These are phyloP conservation scores for Leptographium lundbergii DNA, from an alignment of 2,329 filamentous ascomycete species.

Conservation along the genomic window DNA sequence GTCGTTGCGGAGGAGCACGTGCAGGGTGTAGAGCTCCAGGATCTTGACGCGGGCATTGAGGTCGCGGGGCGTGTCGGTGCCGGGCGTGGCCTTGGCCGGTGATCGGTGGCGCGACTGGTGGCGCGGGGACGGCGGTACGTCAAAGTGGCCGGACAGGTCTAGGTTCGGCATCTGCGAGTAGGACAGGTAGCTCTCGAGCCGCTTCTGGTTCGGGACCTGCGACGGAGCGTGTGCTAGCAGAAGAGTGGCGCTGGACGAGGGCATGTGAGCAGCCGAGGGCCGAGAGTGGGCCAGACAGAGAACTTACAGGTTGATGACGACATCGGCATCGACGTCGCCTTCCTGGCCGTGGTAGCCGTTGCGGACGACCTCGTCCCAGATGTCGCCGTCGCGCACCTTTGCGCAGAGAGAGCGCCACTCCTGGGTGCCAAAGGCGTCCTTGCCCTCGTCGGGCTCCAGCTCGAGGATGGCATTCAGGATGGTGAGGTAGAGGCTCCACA, in stretches of 20 bases:
- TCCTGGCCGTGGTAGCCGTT: slow-evolving; percentile 82
- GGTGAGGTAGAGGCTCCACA: slow-evolving; percentile 95
- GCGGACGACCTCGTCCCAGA: slow-evolving; percentile 90
- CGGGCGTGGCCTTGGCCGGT: slow-evolving; percentile 25
- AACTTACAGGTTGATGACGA: slow-evolving; percentile 74
- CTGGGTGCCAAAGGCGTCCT: slow-evolving; percentile 70
- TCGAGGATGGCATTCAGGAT: slow-evolving; percentile 86
- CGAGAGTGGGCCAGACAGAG: background rate
- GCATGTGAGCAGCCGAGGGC: slow-evolving; percentile 11
- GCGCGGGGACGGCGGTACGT: slow-evolving; percentile 24
- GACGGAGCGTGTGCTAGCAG: slow-evolving; percentile 79
- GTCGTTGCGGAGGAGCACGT: slow-evolving; percentile 83
- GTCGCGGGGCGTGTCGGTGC: slow-evolving; percentile 72
- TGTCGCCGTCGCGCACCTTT: slow-evolving; percentile 74
- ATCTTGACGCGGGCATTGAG: slow-evolving; percentile 79
- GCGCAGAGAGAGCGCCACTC: slow-evolving; percentile 73
- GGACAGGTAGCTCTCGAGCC: slow-evolving; percentile 80
- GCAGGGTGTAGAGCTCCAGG: slow-evolving; percentile 86
- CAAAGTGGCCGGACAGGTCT: slow-evolving; percentile 54
- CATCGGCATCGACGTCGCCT: slow-evolving; percentile 85
- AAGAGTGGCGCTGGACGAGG: slow-evolving; percentile 60
- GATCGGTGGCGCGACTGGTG: slow-evolving; percentile 27
- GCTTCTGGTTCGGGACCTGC: slow-evolving; percentile 73
- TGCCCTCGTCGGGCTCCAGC: slow-evolving; percentile 80
- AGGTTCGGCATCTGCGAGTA: slow-evolving; percentile 57